Evolutionary conservation across 768 basidiomycete species (phyloP).

Genomic region (Clitopilus hobsonii): DNA sequence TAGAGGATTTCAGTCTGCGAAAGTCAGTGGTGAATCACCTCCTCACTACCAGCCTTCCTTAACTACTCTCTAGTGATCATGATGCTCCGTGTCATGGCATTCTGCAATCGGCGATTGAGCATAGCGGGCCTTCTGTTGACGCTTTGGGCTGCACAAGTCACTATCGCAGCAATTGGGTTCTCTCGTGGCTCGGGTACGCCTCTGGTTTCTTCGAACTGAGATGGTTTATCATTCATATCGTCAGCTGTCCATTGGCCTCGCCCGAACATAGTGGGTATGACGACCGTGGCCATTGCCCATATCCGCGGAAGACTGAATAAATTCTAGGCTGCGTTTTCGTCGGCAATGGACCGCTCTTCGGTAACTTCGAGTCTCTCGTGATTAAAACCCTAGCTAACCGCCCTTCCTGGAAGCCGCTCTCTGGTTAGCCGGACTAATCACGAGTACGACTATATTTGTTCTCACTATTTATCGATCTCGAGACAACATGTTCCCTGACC

Average conservation of each 20-base stretch:
- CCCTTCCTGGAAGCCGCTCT: not conserved
- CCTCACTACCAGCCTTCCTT: not conserved
- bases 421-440: not conserved
- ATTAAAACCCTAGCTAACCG: not conserved
- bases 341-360: not conserved
- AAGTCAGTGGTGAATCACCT: not conserved
- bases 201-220: too few species aligned
- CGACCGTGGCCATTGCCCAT: too few species aligned
- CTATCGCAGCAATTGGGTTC: not conserved
- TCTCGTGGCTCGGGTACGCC: not conserved
- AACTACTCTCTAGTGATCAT: not conserved
- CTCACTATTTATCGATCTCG: not conserved
- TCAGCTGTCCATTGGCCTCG: not conserved
- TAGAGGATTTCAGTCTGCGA: not conserved
- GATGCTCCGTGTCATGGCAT: not conserved
- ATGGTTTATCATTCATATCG: too few species aligned
- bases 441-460: not conserved
- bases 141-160: not conserved
- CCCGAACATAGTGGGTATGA: not conserved
- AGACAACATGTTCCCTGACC: not conserved
- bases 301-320: too few species aligned
- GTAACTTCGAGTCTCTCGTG: not conserved
- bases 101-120: not conserved
- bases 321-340: not conserved
- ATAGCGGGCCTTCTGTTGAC: not conserved